phyloP scores from a whole-genome alignment of 2,329 filamentous ascomycete species.

The Fusarium penzigii region DNA sequence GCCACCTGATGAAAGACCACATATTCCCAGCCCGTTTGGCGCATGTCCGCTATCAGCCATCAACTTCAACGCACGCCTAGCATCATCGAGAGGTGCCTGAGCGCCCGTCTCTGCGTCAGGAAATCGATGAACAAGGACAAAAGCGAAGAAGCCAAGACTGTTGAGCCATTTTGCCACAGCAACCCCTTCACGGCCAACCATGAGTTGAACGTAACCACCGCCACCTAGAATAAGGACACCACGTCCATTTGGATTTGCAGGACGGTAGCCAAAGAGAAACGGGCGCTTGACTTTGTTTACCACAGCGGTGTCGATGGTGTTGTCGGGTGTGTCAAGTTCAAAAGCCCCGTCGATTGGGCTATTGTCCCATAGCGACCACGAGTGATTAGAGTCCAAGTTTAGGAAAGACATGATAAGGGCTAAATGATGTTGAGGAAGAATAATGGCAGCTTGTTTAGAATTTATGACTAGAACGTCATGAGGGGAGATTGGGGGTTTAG shows the following conservation, averaged over 20 bases:
- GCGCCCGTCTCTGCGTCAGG: constrained; percentile 12
- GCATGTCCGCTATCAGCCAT: constrained; percentile 15
- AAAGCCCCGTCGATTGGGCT: constrained; percentile 16
- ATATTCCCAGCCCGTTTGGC: constrained; percentile 15
- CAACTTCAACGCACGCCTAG: constrained; percentile 19
- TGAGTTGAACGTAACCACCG: constrained; percentile 23
- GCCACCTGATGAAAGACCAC: constrained; percentile 24
- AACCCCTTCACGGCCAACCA: constrained; percentile 24
- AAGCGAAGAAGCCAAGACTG: constrained; percentile 23
- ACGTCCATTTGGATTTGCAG: constrained; percentile 15
- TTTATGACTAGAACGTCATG: too few species aligned
- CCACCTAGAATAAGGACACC: constrained; percentile 21
- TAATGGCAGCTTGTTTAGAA: background rate
- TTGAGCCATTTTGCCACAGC: constrained; percentile 23
- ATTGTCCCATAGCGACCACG: constrained; percentile 18
- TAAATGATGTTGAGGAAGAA: background rate
- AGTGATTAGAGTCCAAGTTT: constrained; percentile 16
- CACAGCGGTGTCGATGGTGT: constrained; percentile 14
- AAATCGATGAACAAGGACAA: constrained; percentile 27
- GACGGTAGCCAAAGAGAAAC: constrained; percentile 21
- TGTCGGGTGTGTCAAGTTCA: constrained; percentile 7
- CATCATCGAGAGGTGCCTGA: constrained; percentile 23
- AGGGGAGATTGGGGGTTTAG: constrained; percentile 6
- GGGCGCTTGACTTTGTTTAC: constrained; percentile 18
- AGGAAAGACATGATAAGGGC: background rate